A percentile compares a stretch with the other conserved stretches of the same genome.
Evolutionary conservation across 352 stramenopile genomes (phyloP).

Genomic region (Globisporangium emineosum): DNA sequence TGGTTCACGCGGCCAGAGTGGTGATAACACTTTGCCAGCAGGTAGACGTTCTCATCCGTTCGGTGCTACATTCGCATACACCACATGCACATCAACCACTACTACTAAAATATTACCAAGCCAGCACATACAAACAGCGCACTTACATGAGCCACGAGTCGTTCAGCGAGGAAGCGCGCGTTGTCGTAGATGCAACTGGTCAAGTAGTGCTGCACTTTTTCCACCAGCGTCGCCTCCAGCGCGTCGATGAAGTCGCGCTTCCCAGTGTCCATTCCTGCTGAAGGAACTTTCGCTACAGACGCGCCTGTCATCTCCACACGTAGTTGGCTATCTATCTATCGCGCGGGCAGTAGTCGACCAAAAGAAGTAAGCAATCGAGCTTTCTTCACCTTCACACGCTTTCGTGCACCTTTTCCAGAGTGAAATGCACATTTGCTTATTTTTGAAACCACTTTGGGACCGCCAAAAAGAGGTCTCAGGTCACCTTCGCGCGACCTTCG

Average conservation of each 20-base stretch:
- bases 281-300: slow-evolving; percentile 13
- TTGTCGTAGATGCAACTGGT: slow-evolving; percentile 56
- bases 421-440: too few relatives aligned
- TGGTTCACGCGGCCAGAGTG: slow-evolving; percentile 46
- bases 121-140: not conserved
- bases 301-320: not conserved
- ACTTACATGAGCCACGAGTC: slow-evolving; percentile 74
- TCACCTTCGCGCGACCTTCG: slow-evolving; percentile 26
- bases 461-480: slow-evolving; percentile 3
- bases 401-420: not conserved
- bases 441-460: slow-evolving; percentile 1
- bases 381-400: not conserved
- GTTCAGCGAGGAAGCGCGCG: slow-evolving; percentile 78
- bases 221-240: slow-evolving; percentile 46
- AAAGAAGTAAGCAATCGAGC: too few relatives aligned
- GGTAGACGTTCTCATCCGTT: slow-evolving; percentile 49
- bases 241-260: slow-evolving; percentile 16
- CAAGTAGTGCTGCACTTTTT: slow-evolving; percentile 53
- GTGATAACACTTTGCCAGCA: slow-evolving; percentile 69
- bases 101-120: not conserved
- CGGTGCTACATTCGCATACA: slow-evolving; percentile 28
- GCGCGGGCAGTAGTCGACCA: too few relatives aligned
- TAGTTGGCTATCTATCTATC: not conserved
- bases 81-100: slow-evolving; percentile 10
- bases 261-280: not conserved